These are phyloP conservation scores for Alternaria viburni DNA, from an alignment of 2,329 filamentous ascomycete species.

Conservation along the genomic window DNA sequence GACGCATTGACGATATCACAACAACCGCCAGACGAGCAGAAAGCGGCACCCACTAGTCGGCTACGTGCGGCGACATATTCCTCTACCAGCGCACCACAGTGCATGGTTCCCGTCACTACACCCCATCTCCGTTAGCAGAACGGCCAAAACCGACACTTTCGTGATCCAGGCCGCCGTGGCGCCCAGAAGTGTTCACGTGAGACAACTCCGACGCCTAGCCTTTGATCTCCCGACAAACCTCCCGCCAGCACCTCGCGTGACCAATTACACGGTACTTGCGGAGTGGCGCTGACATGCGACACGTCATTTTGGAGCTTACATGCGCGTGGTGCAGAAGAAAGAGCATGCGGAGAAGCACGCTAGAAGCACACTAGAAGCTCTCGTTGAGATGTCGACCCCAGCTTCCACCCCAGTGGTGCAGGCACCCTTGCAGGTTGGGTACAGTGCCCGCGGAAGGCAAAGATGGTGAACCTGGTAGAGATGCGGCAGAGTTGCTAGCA, in stretches of 20 bases:
- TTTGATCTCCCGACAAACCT: constrained; percentile 17
- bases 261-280: constrained; percentile 2
- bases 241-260: constrained; percentile 5
- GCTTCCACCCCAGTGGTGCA: constrained; percentile 4
- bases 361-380: constrained; percentile 31
- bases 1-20: not conserved
- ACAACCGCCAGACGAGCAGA: not conserved
- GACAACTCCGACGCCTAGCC: not conserved
- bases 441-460: not conserved
- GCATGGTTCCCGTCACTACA: not conserved
- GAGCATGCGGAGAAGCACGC: constrained; percentile 24
- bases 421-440: not conserved
- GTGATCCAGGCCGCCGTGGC: not conserved
- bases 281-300: not conserved
- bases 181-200: constrained; percentile 7
- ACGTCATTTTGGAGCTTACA: constrained; percentile 1
- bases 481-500: not conserved
- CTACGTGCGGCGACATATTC: not conserved
- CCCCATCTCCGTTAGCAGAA: not conserved
- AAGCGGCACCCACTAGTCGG: not conserved
- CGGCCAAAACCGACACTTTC: not conserved
- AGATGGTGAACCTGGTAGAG: not conserved
- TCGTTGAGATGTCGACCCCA: constrained; percentile 17
- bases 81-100: not conserved
- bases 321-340: not conserved